Evolutionary conservation across 2,329 filamentous ascomycete genomes (phyloP).

Genomic region (Colletotrichum nymphaeae): DNA sequence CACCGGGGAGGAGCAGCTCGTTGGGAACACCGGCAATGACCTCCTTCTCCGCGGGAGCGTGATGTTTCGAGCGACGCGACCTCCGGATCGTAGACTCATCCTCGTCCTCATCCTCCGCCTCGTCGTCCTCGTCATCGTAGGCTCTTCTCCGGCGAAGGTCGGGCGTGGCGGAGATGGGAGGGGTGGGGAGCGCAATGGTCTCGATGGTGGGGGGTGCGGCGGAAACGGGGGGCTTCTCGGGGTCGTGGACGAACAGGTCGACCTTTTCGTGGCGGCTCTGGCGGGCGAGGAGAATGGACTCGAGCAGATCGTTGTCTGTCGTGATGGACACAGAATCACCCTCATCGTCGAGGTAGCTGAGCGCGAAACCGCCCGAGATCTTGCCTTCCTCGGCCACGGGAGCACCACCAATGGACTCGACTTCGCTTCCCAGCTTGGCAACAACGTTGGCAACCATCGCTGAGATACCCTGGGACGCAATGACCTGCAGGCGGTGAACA

Average conservation of each 20-base stretch:
- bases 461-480: slow-evolving; percentile 82
- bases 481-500: slow-evolving; percentile 90
- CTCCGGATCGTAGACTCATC: slow-evolving; percentile 61
- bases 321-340: slow-evolving; percentile 98
- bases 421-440: slow-evolving; percentile 86
- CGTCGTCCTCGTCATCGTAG: slow-evolving; percentile 67
- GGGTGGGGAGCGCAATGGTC: slow-evolving; percentile 53
- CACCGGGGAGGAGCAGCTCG: slow-evolving; percentile 90
- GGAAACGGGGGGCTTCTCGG: slow-evolving; percentile 85
- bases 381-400: slow-evolving; percentile 84
- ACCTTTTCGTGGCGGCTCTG: slow-evolving; percentile 88
- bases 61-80: slow-evolving; percentile 53
- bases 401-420: slow-evolving; percentile 84
- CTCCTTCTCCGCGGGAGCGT: slow-evolving; percentile 71
- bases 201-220: slow-evolving; percentile 63
- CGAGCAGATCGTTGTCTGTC: slow-evolving; percentile 90
- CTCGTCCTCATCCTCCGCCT: slow-evolving; percentile 65
- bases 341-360: slow-evolving; percentile 97
- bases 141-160: slow-evolving; percentile 60
- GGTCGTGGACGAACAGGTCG: slow-evolving; percentile 95
- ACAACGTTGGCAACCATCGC: slow-evolving; percentile 82
- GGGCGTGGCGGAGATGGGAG: slow-evolving; percentile 58
- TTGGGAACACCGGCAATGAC: slow-evolving; percentile 93
- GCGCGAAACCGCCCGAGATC: slow-evolving; percentile 84
- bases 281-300: slow-evolving; percentile 87